A percentile compares a stretch with the other conserved stretches of the same genome.
phyloP scores from a whole-genome alignment of 2,329 filamentous ascomycete species.

The Curvularia sp. region DNA sequence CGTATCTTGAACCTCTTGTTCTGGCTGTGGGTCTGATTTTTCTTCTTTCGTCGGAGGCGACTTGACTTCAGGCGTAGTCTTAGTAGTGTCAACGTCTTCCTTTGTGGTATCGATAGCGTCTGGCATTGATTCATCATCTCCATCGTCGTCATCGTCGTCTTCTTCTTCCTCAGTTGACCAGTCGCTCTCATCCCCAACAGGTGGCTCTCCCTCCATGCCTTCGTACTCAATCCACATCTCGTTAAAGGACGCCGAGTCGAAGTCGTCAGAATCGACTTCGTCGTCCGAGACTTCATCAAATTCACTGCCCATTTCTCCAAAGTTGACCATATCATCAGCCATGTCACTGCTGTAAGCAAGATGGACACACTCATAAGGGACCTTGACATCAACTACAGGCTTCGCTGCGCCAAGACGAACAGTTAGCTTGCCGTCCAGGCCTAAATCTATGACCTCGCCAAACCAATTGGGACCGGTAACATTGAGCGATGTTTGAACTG shows the following conservation, averaged over 20 bases:
- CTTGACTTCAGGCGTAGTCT: conserved; percentile 47
- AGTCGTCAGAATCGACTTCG: conserved; percentile 43
- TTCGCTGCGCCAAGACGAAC: conserved; percentile 62
- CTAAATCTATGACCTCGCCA: conserved; percentile 64
- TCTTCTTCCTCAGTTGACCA: conserved; percentile 50
- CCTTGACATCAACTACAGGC: conserved; percentile 58
- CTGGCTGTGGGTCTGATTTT: conserved; percentile 18
- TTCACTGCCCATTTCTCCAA: conserved; percentile 33
- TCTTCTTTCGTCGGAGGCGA: conserved; percentile 33
- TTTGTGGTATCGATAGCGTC: conserved; percentile 31
- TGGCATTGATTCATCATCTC: conserved; percentile 45
- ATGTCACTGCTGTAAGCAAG: conserved; percentile 58
- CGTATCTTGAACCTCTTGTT: conserved; percentile 5
- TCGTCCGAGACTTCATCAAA: conserved; percentile 46
- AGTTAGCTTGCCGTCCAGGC: conserved; percentile 61
- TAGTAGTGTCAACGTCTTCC: conserved; percentile 38
- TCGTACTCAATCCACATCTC: conserved; percentile 52
- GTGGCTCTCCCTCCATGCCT: conserved; percentile 44
- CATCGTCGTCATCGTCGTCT: conserved; percentile 40
- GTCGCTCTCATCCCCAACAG: conserved; percentile 44
- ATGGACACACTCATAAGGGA: conserved; percentile 58
- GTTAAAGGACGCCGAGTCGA: conserved; percentile 46
- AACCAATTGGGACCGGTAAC: conserved; percentile 57
- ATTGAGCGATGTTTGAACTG: conserved; percentile 18
- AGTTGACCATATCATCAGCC: conserved; percentile 41